These are phyloP conservation scores for Hysterangium stoloniferum DNA, from an alignment of 768 basidiomycete genomes.

Conservation along the genomic window DNA sequence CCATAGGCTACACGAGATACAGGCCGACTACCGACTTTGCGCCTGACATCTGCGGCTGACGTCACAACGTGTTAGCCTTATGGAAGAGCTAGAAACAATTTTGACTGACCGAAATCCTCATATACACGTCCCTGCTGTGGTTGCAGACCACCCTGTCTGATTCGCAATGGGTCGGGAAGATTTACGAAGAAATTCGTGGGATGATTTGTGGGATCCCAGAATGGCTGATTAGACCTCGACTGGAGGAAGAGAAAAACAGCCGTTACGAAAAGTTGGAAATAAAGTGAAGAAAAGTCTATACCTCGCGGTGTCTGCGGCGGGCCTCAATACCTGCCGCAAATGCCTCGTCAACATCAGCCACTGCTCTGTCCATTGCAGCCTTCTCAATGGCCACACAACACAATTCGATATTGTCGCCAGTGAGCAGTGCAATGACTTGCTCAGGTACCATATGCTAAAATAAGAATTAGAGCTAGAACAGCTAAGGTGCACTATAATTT, in stretches of 20 bases:
- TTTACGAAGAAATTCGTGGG: conserved; percentile 59
- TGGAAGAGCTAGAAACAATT: conserved; percentile 8
- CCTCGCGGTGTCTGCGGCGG: conserved; percentile 82
- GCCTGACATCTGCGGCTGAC: conserved; percentile 49
- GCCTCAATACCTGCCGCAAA: conserved; percentile 76
- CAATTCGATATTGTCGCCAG: conserved; percentile 86
- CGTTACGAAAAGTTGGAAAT: not conserved
- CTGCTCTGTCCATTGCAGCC: conserved; percentile 94
- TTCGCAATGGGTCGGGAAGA: conserved; percentile 83
- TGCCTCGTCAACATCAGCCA: conserved; percentile 87
- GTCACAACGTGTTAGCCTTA: not conserved
- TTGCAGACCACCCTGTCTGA: conserved; percentile 77
- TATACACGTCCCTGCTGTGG: conserved; percentile 82
- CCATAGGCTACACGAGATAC: conserved; percentile 64
- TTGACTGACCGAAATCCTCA: conserved; percentile 77
- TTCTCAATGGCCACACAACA: conserved; percentile 94
- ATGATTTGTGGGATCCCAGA: conserved; percentile 81
- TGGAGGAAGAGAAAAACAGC: conserved; percentile 25
- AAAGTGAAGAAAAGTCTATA: conserved; percentile 24
- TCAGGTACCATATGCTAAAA: conserved; percentile 67
- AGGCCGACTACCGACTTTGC: conserved; percentile 54
- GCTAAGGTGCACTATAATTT: conserved; percentile 13
- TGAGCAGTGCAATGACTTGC: conserved; percentile 67
- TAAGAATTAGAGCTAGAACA: conserved; percentile 6
- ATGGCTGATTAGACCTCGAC: conserved; percentile 64